phyloP scores from a whole-genome alignment of 1,284 basidiomycete genomes.

The Exobasidium rhododendri region DNA sequence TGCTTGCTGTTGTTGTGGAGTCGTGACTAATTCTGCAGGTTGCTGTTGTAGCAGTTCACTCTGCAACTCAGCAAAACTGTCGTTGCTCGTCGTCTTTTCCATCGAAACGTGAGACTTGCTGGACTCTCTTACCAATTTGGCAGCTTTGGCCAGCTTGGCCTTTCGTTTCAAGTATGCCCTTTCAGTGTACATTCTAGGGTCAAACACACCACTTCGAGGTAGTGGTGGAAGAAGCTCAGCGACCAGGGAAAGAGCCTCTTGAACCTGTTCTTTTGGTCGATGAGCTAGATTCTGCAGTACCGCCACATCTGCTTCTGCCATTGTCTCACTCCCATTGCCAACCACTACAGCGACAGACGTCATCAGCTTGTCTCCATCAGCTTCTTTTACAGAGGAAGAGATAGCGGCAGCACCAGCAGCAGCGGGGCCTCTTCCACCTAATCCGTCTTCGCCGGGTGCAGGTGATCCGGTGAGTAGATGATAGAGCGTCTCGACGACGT shows the following conservation, averaged over 20 bases:
- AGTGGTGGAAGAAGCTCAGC: conserved; percentile 48
- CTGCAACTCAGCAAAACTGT: conserved; percentile 8
- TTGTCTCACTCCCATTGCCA: not conserved
- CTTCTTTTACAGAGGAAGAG: not conserved
- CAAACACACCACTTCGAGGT: conserved; percentile 80
- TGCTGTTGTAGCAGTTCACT: conserved; percentile 11
- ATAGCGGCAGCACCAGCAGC: not conserved
- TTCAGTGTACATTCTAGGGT: conserved; percentile 82
- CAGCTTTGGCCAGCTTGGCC: conserved; percentile 10
- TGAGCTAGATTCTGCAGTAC: conserved; percentile 96
- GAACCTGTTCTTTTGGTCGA: conserved; percentile 74
- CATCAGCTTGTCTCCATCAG: conserved; percentile 23
- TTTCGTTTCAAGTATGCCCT: conserved; percentile 63
- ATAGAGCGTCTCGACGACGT: conserved; percentile 50
- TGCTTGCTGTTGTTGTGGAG: not conserved
- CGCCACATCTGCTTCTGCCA: conserved; percentile 70
- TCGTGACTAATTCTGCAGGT: conserved; percentile 11
- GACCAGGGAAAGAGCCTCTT: conserved; percentile 47
- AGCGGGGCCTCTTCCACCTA: conserved; percentile 17
- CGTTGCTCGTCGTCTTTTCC: conserved; percentile 5
- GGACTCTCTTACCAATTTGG: not conserved
- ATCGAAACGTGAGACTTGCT: not conserved
- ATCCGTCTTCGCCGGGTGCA: conserved; percentile 23
- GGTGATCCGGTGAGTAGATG: conserved; percentile 49
- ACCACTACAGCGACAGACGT: conserved; percentile 24